phyloP scores from a whole-genome alignment of 495 filamentous ascomycete genomes.

The Penicillium alfredii region DNA sequence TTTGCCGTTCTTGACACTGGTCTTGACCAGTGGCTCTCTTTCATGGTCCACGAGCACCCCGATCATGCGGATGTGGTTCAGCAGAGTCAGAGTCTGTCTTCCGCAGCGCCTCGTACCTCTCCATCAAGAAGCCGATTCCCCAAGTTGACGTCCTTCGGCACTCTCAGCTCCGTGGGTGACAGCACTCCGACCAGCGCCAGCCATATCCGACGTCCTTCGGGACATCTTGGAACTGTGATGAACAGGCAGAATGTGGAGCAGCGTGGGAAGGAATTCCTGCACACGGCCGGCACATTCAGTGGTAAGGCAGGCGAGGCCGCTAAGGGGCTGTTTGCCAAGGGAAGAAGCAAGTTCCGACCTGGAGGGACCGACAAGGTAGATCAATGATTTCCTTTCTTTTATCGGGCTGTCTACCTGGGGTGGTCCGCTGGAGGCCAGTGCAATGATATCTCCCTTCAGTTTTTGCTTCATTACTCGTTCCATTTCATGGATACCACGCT shows the following conservation, averaged over 20 bases:
- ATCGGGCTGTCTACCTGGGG: conserved; percentile 10
- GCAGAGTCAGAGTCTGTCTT: conserved; percentile 26
- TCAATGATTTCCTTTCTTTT: conserved; percentile 46
- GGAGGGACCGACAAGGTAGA: conserved; percentile 75
- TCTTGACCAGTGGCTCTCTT: conserved; percentile 63
- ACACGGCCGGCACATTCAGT: conserved; percentile 66
- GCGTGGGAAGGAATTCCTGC: conserved; percentile 79
- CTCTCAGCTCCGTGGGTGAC: conserved; percentile 39
- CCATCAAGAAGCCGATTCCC: conserved; percentile 43
- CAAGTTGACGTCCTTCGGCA: conserved; percentile 35
- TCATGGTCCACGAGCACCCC: conserved; percentile 43
- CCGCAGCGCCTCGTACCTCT: conserved; percentile 25
- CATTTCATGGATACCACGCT: conserved; percentile 33
- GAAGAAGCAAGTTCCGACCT: conserved; percentile 69
- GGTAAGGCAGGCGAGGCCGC: conserved; percentile 70
- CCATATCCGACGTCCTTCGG: conserved; percentile 32
- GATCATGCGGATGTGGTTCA: conserved; percentile 45
- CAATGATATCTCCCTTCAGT: conserved; percentile 5
- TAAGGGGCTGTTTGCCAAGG: conserved; percentile 81
- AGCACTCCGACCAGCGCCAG: conserved; percentile 29
- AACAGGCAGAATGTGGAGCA: conserved; percentile 50
- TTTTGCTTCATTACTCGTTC: conserved; percentile 20
- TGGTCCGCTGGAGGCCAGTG: conserved; percentile 15
- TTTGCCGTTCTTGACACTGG: conserved; percentile 69
- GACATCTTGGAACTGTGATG: conserved; percentile 34